Evolutionary conservation across 2,329 filamentous ascomycete species (phyloP), one percentile per base, ranked within the genome.

Genomic region (Phaeoacremonium minimum): DNA sequence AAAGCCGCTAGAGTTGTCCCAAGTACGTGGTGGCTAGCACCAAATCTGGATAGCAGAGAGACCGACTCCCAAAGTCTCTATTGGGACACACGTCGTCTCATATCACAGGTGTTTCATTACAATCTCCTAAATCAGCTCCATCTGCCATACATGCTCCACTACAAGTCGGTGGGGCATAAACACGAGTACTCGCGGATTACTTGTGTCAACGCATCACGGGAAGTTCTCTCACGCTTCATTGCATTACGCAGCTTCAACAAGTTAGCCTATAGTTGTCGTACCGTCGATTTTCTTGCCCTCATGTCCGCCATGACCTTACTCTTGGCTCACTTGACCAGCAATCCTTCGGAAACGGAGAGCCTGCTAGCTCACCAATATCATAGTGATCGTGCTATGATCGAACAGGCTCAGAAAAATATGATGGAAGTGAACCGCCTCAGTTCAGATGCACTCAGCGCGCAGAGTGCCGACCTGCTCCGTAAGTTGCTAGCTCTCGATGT

Each of bases 351-450:
- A 4, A 32, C 32, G 5, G 46, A 46, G 15, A 55, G 60, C 39
- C 40, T 59, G 13, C 51, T 68, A 0, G 53, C 50, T 6, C 61
- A 68, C 40, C 64, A 67, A 37, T 51, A 53, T 4, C 38, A 51
- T 2, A 48, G 54, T 32, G 66, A 70, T 42, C 55, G 61, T 6
- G 62, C 51, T 1, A 53, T 60, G 41, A 48, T 69, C 5, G 60
- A 66, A 15, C 47, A 58, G 15, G 47, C 49, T 4, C 47, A 59
- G 4, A 51, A 58, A 18, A 52, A 46, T 7, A 61, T 68, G 52
- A 44, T 56, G 7, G 42, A 45, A 13, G 37, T 59, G n/a, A 48
- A 40, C 12, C 36, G 37, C 5, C 14, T 45, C 1, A 56, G 53
- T 36, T 28, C 37, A 4, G 61, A 64, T 38, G 38, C 33, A 1